Conservation (phyloP, 305 asterid species). For the Fraxinus ornus region DNA sequence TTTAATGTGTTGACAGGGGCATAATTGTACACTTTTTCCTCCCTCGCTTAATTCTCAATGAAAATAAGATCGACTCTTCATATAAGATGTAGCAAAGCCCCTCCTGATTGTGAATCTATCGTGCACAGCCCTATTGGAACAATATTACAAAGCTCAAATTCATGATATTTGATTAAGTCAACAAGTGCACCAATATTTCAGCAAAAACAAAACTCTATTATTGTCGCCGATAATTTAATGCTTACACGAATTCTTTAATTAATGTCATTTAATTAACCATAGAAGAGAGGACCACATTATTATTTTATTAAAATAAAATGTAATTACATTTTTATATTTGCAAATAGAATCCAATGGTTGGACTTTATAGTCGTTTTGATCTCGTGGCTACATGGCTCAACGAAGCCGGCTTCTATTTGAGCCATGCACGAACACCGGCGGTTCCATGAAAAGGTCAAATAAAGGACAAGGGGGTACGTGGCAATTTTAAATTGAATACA, state of each 20-base stretch:
- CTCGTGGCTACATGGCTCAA: conserved; percentile 29
- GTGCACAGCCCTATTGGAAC: background rate
- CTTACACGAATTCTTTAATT: background rate
- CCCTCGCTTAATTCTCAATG: too few species aligned
- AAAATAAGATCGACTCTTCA: too few species aligned
- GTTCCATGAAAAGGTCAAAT: background rate
- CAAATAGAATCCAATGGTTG: background rate
- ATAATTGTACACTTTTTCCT: too few species aligned
- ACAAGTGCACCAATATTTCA: conserved; percentile 16
- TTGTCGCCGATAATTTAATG: conserved; percentile 9
- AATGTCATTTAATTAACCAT: background rate
- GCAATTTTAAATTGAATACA: conserved; percentile 30
- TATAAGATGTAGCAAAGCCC: too few species aligned
- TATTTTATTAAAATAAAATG: background rate
- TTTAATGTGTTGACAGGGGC: too few species aligned
- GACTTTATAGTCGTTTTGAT: background rate
- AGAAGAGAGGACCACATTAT: background rate
- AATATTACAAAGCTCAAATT: too few species aligned
- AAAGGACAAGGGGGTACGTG: conserved; percentile 18
- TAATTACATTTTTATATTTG: too few species aligned
- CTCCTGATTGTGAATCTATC: background rate
- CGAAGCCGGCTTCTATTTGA: conserved; percentile 32
- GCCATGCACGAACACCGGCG: conserved; percentile 42
- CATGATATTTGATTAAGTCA: background rate
- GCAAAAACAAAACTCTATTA: conserved; percentile 22